phyloP scores from a whole-genome alignment of 2,329 filamentous ascomycete genomes.

The Chaetothyriales sp. region DNA sequence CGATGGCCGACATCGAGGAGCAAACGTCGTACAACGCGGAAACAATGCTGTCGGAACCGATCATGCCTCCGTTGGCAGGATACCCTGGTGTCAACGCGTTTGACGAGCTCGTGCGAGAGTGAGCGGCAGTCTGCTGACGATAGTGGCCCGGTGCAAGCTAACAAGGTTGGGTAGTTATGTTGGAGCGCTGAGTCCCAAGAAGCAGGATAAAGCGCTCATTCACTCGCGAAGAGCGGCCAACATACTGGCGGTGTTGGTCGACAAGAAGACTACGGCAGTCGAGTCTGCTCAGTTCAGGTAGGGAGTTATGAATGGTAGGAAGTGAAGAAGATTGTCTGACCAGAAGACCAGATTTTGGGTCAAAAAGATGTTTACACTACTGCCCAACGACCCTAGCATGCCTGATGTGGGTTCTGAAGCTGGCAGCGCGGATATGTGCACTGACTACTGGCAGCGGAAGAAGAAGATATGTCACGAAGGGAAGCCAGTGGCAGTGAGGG shows the following conservation, averaged over 20 bases:
- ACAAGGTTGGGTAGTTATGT: conserved; percentile 29
- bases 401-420: conserved; percentile 23
- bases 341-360: conserved; percentile 33
- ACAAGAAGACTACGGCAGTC: conserved; percentile 37
- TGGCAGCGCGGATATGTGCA: background rate
- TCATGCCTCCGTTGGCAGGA: conserved; percentile 30
- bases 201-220: conserved; percentile 40
- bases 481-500: conserved; percentile 39
- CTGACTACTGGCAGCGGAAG: conserved; percentile 20
- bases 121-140: conserved; percentile 3
- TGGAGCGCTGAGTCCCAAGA: conserved; percentile 36
- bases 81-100: conserved; percentile 35
- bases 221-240: conserved; percentile 35
- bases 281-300: conserved; percentile 40
- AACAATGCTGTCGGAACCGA: conserved; percentile 32
- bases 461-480: conserved; percentile 38
- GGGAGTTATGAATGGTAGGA: background rate
- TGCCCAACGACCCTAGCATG: conserved; percentile 26
- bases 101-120: conserved; percentile 34
- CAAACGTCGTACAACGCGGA: conserved; percentile 32
- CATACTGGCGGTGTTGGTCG: conserved; percentile 33
- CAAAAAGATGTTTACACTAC: conserved; percentile 40
- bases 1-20: conserved; percentile 29
- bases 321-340: conserved; percentile 2
- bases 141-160: background rate